These are phyloP conservation scores for Angomonas ambiguus DNA, from an alignment of 208 protist genomes.

Conservation along the genomic window DNA sequence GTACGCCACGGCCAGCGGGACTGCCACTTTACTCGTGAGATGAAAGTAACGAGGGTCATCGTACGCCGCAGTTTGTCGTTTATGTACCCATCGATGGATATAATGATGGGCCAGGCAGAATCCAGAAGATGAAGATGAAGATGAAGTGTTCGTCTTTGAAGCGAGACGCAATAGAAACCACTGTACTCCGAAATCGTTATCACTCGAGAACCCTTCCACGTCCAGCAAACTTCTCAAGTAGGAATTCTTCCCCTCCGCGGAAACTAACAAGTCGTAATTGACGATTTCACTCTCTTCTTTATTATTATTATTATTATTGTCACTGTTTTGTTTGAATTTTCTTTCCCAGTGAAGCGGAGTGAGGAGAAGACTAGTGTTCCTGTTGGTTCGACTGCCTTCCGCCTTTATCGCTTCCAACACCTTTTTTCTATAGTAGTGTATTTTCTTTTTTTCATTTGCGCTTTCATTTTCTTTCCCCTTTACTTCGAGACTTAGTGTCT, in stretches of 20 bases:
- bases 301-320: too few relatives aligned
- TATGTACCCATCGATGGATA: conserved; percentile 85
- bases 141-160: background rate
- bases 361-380: too few relatives aligned
- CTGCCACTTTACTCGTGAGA: conserved; percentile 47
- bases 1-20: conserved; percentile 67
- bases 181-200: conserved; percentile 64
- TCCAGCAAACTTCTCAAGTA: conserved; percentile 73
- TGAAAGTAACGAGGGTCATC: conserved; percentile 32
- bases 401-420: too few relatives aligned
- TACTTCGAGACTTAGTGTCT: background rate
- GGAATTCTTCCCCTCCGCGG: conserved; percentile 78
- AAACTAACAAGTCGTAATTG: conserved; percentile 82
- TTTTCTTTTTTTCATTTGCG: too few relatives aligned
- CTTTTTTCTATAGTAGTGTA: too few relatives aligned
- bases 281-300: conserved; percentile 59
- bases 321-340: too few relatives aligned
- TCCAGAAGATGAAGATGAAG: too few relatives aligned
- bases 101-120: conserved; percentile 40
- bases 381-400: too few relatives aligned
- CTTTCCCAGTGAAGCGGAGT: too few relatives aligned
- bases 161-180: conserved; percentile 65
- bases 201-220: conserved; percentile 76
- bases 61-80: conserved; percentile 28
- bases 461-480: background rate